Percentiles rank a stretch among this genome's conserved stretches.
phyloP scores from a whole-genome alignment of 2,329 filamentous ascomycete species.

The Sclerotinia trifoliorum region DNA sequence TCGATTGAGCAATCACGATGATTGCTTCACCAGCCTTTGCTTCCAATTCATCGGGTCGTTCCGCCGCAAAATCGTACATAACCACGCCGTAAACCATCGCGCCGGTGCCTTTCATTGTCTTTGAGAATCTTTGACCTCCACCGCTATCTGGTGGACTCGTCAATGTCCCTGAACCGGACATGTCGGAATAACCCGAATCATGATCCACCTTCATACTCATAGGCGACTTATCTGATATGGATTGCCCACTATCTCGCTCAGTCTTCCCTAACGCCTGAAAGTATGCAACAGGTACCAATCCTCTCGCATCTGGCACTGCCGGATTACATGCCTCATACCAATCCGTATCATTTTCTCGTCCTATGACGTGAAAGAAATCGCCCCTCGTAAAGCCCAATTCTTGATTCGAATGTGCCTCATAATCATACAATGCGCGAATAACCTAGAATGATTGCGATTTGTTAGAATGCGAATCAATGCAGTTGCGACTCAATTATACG shows the following conservation, averaged over 20 bases:
- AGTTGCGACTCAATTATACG: slow-evolving; percentile 20
- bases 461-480: slow-evolving; percentile 7
- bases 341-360: slow-evolving; percentile 86
- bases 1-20: slow-evolving; percentile 97
- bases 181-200: slow-evolving; percentile 85
- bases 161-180: slow-evolving; percentile 39
- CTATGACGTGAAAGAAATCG: slow-evolving; percentile 98
- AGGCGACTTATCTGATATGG: slow-evolving; percentile 54
- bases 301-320: slow-evolving; percentile 77
- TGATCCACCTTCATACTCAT: slow-evolving; percentile 64
- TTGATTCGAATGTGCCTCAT: slow-evolving; percentile 71
- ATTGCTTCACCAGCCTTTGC: slow-evolving; percentile 95
- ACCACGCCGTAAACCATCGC: slow-evolving; percentile 97
- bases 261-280: slow-evolving; percentile 92
- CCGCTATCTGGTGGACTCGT: slow-evolving; percentile 37
- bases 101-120: slow-evolving; percentile 60
- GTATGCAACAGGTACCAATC: slow-evolving; percentile 88
- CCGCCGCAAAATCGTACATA: slow-evolving; percentile 94
- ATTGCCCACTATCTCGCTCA: slow-evolving; percentile 78
- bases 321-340: slow-evolving; percentile 99
- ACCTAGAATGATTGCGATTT: slow-evolving; percentile 56
- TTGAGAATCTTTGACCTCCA: slow-evolving; percentile 39
- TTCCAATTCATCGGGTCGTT: slow-evolving; percentile 92
- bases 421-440: slow-evolving; percentile 95
- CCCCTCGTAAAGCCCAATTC: slow-evolving; percentile 90